Conservation (phyloP, 257 asterid species). For the Gardenia jasminoides region DNA sequence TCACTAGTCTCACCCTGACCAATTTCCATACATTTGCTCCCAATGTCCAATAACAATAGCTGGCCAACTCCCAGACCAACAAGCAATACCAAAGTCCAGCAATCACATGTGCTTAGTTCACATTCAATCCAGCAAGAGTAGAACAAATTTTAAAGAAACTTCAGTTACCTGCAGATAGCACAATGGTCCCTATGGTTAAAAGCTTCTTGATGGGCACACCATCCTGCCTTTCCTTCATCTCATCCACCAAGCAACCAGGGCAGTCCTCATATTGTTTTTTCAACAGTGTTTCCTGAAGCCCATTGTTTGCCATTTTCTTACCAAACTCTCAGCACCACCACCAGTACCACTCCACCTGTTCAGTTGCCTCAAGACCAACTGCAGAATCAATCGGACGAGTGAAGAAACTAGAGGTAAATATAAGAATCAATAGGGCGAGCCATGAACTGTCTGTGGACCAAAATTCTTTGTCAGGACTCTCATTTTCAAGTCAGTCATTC, state of each 20-base stretch:
- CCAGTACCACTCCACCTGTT: no score
- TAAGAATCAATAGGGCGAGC: not conserved
- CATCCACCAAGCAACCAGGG: conserved; percentile 47
- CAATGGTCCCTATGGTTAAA: conserved; percentile 39
- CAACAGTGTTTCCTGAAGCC: conserved; percentile 17
- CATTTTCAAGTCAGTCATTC: not conserved
- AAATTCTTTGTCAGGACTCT: not conserved
- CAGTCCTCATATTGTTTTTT: conserved; percentile 37
- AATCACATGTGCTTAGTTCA: not conserved
- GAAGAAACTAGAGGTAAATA: not conserved
- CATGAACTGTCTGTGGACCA: not conserved
- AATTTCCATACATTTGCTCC: not conserved
- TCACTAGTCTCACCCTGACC: not conserved
- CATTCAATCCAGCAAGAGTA: not conserved
- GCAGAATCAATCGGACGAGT: not conserved
- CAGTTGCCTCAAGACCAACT: not conserved
- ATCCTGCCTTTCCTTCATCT: conserved; percentile 24
- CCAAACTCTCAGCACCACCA: not conserved
- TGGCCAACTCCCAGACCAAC: not conserved
- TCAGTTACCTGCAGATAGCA: conserved; percentile 37
- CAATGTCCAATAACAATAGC: no score
- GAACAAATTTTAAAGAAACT: not conserved
- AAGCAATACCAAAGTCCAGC: not conserved
- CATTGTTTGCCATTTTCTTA: conserved; percentile 10
- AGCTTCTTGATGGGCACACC: conserved; percentile 44